Conservation (phyloP, 768 basidiomycete genomes). For the Pisolithus orientalis region DNA sequence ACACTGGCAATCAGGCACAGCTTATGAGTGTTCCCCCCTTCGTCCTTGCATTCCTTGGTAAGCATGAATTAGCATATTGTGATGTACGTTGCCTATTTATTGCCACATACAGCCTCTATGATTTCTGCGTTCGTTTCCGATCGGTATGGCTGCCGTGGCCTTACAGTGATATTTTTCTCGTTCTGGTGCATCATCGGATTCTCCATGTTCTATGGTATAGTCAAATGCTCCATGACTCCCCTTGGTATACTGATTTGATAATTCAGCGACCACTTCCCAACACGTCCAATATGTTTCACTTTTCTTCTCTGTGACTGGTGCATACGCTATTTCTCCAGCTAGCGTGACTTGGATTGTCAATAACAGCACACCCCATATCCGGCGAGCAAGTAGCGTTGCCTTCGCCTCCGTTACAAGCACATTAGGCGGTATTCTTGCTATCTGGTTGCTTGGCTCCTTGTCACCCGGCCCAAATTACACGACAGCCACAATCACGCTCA, state of each 20-base stretch:
- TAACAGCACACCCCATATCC: constrained; percentile 49
- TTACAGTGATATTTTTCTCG: constrained; percentile 38
- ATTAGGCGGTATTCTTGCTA: constrained; percentile 53
- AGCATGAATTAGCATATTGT: too few relatives aligned
- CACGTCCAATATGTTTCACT: constrained; percentile 47
- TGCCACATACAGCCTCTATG: constrained; percentile 25
- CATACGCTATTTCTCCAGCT: constrained; percentile 48
- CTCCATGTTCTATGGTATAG: constrained; percentile 46
- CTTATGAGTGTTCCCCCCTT: constrained; percentile 59
- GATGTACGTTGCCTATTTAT: constrained; percentile 31
- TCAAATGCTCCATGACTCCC: background rate
- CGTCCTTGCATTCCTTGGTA: constrained; percentile 13
- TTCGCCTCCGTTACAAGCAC: constrained; percentile 54
- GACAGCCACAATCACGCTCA: constrained; percentile 35
- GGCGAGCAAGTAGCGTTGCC: constrained; percentile 56
- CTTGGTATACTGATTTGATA: background rate
- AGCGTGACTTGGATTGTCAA: constrained; percentile 56
- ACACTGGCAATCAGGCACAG: constrained; percentile 46
- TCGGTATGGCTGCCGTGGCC: constrained; percentile 43
- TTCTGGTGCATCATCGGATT: constrained; percentile 45
- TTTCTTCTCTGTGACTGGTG: constrained; percentile 48
- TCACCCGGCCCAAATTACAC: constrained; percentile 45
- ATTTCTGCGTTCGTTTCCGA: constrained; percentile 46
- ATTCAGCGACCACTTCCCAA: constrained; percentile 21
- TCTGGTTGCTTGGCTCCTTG: constrained; percentile 50